Evolutionary conservation across 139 green algal species (phyloP).

Genomic region (Volvox reticuliferus): DNA sequence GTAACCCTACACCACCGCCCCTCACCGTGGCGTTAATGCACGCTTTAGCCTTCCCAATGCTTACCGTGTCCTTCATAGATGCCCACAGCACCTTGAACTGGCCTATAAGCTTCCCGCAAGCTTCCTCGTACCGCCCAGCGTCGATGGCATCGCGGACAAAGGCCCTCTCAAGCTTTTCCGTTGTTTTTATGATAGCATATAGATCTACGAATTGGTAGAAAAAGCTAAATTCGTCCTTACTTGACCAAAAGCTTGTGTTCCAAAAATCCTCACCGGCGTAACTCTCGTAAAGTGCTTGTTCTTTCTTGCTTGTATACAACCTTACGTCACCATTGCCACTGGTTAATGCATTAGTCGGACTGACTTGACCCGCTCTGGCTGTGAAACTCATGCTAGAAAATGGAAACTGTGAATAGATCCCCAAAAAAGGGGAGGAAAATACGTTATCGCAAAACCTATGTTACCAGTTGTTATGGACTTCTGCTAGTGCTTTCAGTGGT

Average conservation of each 20-base stretch:
- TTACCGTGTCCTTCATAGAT: slow-evolving; percentile 78
- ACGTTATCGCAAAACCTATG: background rate
- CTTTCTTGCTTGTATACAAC: slow-evolving; percentile 71
- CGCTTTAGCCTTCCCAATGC: background rate
- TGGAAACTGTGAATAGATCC: background rate
- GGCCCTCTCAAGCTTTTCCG: slow-evolving; percentile 93
- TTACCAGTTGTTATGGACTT: background rate
- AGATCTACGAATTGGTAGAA: slow-evolving; percentile 74
- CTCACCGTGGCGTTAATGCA: no score
- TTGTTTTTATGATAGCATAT: slow-evolving; percentile 94
- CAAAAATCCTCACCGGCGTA: slow-evolving; percentile 68
- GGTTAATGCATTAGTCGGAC: background rate
- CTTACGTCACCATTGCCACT: background rate
- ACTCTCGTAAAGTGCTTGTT: slow-evolving; percentile 85
- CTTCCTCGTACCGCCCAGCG: slow-evolving; percentile 87
- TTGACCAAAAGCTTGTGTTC: background rate
- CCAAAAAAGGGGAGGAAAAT: background rate
- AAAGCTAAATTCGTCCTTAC: background rate
- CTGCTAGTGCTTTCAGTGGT: background rate
- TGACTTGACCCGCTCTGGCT: background rate
- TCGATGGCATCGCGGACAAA: slow-evolving; percentile 85
- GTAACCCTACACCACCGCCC: no score
- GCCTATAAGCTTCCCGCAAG: slow-evolving; percentile 89
- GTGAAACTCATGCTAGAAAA: background rate
- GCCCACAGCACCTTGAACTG: slow-evolving; percentile 93